phyloP scores from a whole-genome alignment of 805 yeast species.

The Candida anglica region DNA sequence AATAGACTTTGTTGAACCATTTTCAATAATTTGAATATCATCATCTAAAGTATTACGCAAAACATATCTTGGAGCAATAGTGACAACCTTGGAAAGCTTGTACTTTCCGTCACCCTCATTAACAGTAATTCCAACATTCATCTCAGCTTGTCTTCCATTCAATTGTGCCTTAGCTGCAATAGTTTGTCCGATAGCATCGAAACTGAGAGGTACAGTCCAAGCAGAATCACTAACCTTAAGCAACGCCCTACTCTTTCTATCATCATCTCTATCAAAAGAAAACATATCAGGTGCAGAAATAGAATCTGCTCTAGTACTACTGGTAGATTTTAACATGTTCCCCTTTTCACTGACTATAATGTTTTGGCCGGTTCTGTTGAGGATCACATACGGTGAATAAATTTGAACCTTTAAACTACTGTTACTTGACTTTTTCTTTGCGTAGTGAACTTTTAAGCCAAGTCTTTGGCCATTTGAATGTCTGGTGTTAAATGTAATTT shows the following conservation, averaged over 20 bases:
- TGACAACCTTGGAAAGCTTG: slow-evolving; percentile 69
- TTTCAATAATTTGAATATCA: slow-evolving; percentile 59
- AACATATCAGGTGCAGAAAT: slow-evolving; percentile 65
- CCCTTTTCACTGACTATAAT: slow-evolving; percentile 55
- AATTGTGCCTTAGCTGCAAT: slow-evolving; percentile 49
- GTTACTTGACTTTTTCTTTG: slow-evolving; percentile 43
- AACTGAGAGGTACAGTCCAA: slow-evolving; percentile 70
- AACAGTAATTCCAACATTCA: slow-evolving; percentile 70
- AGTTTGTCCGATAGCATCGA: slow-evolving; percentile 87
- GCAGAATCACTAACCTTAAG: slow-evolving; percentile 64
- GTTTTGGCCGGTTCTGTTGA: slow-evolving; percentile 75
- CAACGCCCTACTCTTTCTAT: slow-evolving; percentile 61
- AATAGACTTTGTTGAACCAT: slow-evolving; percentile 54
- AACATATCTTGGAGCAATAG: slow-evolving; percentile 79
- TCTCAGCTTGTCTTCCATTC: slow-evolving; percentile 52
- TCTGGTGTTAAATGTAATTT: slow-evolving; percentile 47
- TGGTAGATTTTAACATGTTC: slow-evolving; percentile 48
- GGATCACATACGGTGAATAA: slow-evolving; percentile 80
- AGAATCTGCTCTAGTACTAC: slow-evolving; percentile 20
- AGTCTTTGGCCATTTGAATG: slow-evolving; percentile 63
- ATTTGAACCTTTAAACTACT: slow-evolving; percentile 64
- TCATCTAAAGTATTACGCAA: slow-evolving; percentile 58
- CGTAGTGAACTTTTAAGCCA: slow-evolving; percentile 61
- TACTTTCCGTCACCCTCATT: slow-evolving; percentile 86
- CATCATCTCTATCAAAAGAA: slow-evolving; percentile 64